phyloP scores from a whole-genome alignment of 768 basidiomycete genomes.

The Serendipita sp. region DNA sequence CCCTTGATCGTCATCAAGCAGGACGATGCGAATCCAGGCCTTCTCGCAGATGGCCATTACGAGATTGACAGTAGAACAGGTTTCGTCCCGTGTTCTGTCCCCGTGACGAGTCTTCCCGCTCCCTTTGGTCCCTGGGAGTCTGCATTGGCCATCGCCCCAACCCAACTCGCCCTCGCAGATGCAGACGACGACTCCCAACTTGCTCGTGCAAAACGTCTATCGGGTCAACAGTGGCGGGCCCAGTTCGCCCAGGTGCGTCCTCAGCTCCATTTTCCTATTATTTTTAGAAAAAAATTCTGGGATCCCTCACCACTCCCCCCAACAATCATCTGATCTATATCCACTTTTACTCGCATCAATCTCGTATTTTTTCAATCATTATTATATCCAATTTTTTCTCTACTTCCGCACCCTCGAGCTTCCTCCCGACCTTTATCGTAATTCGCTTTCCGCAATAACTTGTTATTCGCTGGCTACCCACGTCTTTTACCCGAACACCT shows the following conservation, averaged over 20 bases:
- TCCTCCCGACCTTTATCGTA: neutral
- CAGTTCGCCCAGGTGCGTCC: neutral
- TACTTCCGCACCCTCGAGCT: neutral
- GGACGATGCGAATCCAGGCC: too few species aligned
- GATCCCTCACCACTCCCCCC: too few species aligned
- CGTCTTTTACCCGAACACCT: too few species aligned
- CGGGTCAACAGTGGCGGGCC: neutral
- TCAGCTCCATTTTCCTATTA: slow-evolving; percentile 7
- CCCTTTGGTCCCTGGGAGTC: neutral
- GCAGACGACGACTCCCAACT: neutral
- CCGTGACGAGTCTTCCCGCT: neutral
- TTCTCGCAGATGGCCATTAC: neutral
- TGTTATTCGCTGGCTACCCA: too few species aligned
- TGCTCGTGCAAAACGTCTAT: neutral
- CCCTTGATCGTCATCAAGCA: too few species aligned
- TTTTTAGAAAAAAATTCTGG: too few species aligned
- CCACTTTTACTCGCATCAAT: too few species aligned
- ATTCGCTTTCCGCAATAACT: neutral
- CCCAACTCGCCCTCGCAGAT: neutral
- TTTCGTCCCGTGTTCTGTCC: neutral
- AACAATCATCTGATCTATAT: too few species aligned
- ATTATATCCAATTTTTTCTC: neutral
- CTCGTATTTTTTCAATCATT: too few species aligned
- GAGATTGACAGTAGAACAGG: slow-evolving; percentile 7
- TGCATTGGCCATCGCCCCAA: neutral